Evolutionary conservation across 2,329 filamentous ascomycete species (phyloP), one percentile per base, ranked within the genome.

Genomic region (Microsporum audouinii): DNA sequence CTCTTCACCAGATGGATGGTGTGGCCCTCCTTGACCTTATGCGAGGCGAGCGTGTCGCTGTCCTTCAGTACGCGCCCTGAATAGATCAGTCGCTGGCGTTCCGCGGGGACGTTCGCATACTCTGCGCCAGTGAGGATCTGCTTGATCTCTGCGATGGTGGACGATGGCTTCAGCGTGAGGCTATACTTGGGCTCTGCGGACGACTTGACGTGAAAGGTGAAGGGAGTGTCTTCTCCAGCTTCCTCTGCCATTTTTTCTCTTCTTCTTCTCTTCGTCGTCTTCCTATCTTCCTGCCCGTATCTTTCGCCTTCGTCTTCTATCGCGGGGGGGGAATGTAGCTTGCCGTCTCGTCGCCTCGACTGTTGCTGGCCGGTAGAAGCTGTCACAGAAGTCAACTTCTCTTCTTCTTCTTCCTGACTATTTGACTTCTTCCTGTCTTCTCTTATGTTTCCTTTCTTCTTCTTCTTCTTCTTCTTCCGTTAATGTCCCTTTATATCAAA

Each of bases 181-280:
- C 83, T 86, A 71, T 90, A 91, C 74, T 88, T 90, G 72, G 84
- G 85, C 72, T 96, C 91, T 68, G 86, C 88, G n/a, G 90, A 91
- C n/a, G 89, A 89, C 80, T 97, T 99, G 76, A 99, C 87, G 78
- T 91, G 94, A 84, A 99, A 97, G 74, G 89, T 95, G 77, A 99
- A 79, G 69, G 91, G 86, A 70, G 86, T 78, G 71, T 91, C 89
- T 69, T 84, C 81, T 70, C 60, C 17, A 23, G 17, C 89, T 69
- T 75, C 73, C 63, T 76, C 74, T 63, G 74, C 73, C 74, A 76
- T 76, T 68, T 65, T 71, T 10, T 36, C 23, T 5, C 34, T 1
- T 49, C 23, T 29, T 31, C 27, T 49, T n/a, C n/a, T 47, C 43
- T 39, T 7, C 17, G 17, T 23, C 17, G 17, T 47, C 23, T 23